Evolutionary conservation across 176 grass and related monocot genomes (phyloP), one percentile per base, ranked within the genome.

Genomic region (Carex kokanica): DNA sequence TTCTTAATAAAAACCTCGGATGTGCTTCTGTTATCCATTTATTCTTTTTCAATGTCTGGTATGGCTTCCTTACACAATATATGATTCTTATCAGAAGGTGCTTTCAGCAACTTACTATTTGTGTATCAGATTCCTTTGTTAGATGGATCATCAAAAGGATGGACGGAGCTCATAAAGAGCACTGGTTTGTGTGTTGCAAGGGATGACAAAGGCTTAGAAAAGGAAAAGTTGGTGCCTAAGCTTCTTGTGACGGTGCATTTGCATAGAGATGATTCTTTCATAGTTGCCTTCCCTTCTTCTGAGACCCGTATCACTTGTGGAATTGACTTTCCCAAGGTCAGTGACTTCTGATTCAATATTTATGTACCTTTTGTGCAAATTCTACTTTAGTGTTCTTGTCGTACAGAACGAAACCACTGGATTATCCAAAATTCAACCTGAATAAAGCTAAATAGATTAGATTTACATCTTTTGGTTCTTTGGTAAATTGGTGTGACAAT

Each of bases 71-170:
- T 31, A 31, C 23, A 2, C 32, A 34, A 34, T 34, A 34, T 34
- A 34, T 34, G 32, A 34, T 34, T 34, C 32, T 34, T 34, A 34
- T 34, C 32, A 34, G 4, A 34, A 4, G 32, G 3, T 34, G 32
- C 32, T 34, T 34, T 34, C 32, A 34, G 32, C 36, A 6, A 38
- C 23, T 66, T 32, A 32, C 25, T 66, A 66, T 32, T 49, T 10
- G 10, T 49, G 62, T 91, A 32, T 84, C 86, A 98, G 93, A 88
- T 95, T 86, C 93, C 96, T 88, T 87, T 95, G 84, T 86, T 98
- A 87, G 95, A 98, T 95, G 96, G 96, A 93, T 98, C 91, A 83
- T 89, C 91, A 21, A 90, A 87, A 90, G 87, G 91, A 80, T 98
- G 93, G 96, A 89, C 91, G 29, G 69, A 88, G 63, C 91, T 85